Percentiles rank a stretch among this genome's conserved stretches.
Evolutionary conservation across 306 rosid genomes (phyloP).

Genomic region (Castanopsis chinensis): DNA sequence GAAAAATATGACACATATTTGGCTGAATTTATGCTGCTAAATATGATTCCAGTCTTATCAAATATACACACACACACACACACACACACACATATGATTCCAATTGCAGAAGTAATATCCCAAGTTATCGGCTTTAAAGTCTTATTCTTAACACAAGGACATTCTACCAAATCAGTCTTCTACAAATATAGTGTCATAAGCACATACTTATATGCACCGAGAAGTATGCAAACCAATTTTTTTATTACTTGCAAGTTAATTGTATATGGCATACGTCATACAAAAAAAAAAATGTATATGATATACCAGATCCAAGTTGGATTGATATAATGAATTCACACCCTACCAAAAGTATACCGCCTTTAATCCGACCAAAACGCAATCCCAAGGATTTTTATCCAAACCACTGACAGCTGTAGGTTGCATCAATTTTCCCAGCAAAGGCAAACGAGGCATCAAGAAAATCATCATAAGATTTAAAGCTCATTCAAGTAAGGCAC

Average conservation of each 20-base stretch:
- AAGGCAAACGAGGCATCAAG: neutral
- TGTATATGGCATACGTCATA: neutral
- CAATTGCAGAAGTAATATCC: no score
- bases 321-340: neutral
- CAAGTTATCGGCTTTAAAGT: no score
- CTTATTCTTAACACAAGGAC: neutral
- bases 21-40: no score
- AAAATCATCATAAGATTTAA: neutral
- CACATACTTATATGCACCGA: neutral
- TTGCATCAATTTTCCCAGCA: neutral
- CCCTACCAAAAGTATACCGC: neutral
- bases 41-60: no score
- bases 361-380: neutral
- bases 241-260: neutral
- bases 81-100: no score
- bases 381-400: neutral
- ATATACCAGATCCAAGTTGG: neutral
- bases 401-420: neutral
- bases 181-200: neutral
- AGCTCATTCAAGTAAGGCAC: neutral
- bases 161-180: neutral
- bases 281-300: neutral
- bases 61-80: no score
- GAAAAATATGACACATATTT: no score
- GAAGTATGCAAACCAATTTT: neutral